Evolutionary conservation across 2,329 filamentous ascomycete species (phyloP), one percentile per base, ranked within the genome.

Genomic region (Botryotinia globosa): DNA sequence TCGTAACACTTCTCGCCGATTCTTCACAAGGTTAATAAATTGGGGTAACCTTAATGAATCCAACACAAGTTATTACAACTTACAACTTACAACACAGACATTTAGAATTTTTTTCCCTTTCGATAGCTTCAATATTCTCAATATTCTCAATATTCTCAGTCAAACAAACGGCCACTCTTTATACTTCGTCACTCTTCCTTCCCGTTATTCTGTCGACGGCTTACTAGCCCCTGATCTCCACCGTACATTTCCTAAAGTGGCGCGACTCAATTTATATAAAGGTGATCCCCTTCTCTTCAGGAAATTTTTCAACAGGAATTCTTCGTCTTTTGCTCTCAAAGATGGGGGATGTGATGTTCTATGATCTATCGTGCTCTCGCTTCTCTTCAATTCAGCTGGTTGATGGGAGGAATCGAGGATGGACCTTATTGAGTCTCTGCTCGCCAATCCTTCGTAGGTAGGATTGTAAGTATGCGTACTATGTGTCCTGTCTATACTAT

Each of bases 211-310:
- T 39, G 32, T 61, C 58, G 34, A 25, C 58, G 12, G 32, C 32
- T 61, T 61, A 16, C 34, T 61, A 61, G 58, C 58, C 34, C 58
- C 58, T 61, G 58, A 61, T 61, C 58, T 37, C 58, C 58, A 61
- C 58, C 22, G 39, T 34, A 39, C 22, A 61, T 39, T 61, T 37
- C 58, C 58, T 16, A 20, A 37, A 61, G 8, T 7, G 1, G 34
- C 58, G 58, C 34, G 8, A 8, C 58, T 61, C 34, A 34, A 37
- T 61, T 37, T 61, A 61, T 61, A 61, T 61, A 6, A 16, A 61
- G 58, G 16, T 37, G 58, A 61, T 61, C 58, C 34, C 58, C 34
- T 61, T 61, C 34, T 12, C 8, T 61, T 61, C 25, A 25, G 10
- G 34, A 61, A 61, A 25, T 25, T 61, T n/a, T n/a, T 16, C 58